Evolutionary conservation across 2,329 filamentous ascomycete species (phyloP), one percentile per base, ranked within the genome.

Genomic region (Neospermospora avenae): DNA sequence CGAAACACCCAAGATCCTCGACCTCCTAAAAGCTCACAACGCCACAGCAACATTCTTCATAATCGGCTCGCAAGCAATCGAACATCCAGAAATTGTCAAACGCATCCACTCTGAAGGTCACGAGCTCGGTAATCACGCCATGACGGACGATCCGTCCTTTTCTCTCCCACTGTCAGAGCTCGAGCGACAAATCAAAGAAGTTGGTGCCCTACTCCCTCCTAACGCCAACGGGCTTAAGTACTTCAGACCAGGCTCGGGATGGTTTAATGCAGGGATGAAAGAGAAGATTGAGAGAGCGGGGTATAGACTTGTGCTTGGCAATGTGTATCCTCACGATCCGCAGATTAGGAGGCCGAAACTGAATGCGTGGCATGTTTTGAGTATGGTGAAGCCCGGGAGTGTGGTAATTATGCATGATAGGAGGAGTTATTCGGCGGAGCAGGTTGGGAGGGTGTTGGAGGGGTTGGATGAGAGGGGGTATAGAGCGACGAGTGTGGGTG

Each of bases 271-370:
- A 44, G 74, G 82, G 18, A 93, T 96, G 85, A 79, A 89, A 20
- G 73, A 75, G 35, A 71, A 88, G 37, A 75, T 91, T 7, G 75
- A 76, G 35, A 78, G 75, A 55, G 71, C 91, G 62, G 87, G 86
- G 3, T 93, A 91, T 74, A 79, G 81, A 53, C 79, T 95, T 55
- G 87, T 92, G n/a, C 77, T 96, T 41, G 92, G 92, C 2, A 87
- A 86, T 73, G 86, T 96, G 42, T 96, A 96, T 75, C 92, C 92
- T 4, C 91, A 96, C 76, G 92, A 96, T 76, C 86, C 92, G n/a
- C 91, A 96, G 78, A 87, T 96, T 60, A 78, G 79, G 10, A 87
- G 83, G 69, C 81, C 84, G 66, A 77, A 78, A 64, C 67, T 92
- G 55, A 96, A 96, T 74, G 87, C 90, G 7, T 80, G 78, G 65